Evolutionary conservation across 306 rosid genomes (phyloP), one percentile per base, ranked within the genome.

Genomic region (Dryas alaskensis): DNA sequence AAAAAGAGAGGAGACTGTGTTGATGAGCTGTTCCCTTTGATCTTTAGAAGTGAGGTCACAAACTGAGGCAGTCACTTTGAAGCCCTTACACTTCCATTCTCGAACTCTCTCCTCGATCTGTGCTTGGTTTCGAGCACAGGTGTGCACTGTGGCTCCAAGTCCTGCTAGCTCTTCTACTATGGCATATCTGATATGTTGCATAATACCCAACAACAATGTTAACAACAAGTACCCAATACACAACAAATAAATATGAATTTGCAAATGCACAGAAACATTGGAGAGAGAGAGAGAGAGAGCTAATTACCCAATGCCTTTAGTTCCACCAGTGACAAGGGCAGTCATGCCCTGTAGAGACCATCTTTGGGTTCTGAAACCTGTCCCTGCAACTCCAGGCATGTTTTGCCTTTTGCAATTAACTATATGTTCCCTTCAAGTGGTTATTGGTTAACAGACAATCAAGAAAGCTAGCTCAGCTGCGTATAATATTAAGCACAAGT

Each of bases 331-430:
- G n/a, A 86, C 84, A 14, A 86, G 84, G 60, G 88, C 83, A 2
- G 85, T 86, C 84, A 61, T 73, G 4, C 90, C 88, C 57, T 84
- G 74, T 10, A 86, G 88, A 47, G 88, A 84, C 86, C 90, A 87
- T 74, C 86, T 77, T 53, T 64, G 72, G 58, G n/a, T 43, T n/a
- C 39, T 70, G 78, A 48, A 75, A n/a, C 60, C 72, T 9, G 47
- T 22, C 22, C 22, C 22, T 22, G 22, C 22, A 22, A 22, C 22
- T 22, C 39, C 73, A 70, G 55, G 22, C 22, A 22, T 22, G 5
- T 3, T 47, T 67, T 61, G 61, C 72, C 22, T 31, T 60, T 55
- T 2, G 74, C 72, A 81, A 77, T 75, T 40, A 0, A 13, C 6
- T 43, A 22, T 22, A 22, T 22, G 22, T 22, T 22, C 22, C 22